These are phyloP conservation scores for Candida anutae DNA, from an alignment of 1,139 yeast species.

Conservation along the genomic window DNA sequence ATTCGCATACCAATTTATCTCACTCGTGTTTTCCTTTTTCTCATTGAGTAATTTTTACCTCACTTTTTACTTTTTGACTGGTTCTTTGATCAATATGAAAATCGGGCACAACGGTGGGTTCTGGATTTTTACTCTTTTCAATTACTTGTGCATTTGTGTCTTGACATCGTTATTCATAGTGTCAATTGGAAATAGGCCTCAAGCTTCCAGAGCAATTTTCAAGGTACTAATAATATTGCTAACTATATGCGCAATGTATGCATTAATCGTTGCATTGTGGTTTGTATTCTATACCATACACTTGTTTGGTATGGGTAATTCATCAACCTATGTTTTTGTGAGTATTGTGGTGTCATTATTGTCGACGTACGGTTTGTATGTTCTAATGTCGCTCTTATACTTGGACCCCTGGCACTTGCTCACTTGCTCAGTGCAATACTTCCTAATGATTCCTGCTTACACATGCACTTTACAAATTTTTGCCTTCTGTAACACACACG, in stretches of 20 bases:
- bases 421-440: constrained; percentile 79
- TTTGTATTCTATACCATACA: constrained; percentile 58
- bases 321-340: constrained; percentile 48
- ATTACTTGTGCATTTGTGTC: constrained; percentile 73
- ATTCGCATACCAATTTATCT: constrained; percentile 72
- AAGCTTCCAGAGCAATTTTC: constrained; percentile 69
- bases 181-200: constrained; percentile 94
- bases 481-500: constrained; percentile 94
- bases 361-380: constrained; percentile 89
- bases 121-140: constrained; percentile 74
- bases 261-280: constrained; percentile 73
- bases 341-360: constrained; percentile 77
- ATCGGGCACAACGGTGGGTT: constrained; percentile 68
- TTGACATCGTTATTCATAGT: constrained; percentile 80
- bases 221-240: constrained; percentile 62
- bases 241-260: constrained; percentile 73
- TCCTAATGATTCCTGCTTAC: constrained; percentile 82
- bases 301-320: constrained; percentile 24
- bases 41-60: constrained; percentile 85
- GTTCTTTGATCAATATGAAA: constrained; percentile 54
- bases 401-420: constrained; percentile 93
- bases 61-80: constrained; percentile 89
- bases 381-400: constrained; percentile 69
- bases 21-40: constrained; percentile 77
- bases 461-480: constrained; percentile 87